Evolutionary conservation across 306 rosid species (phyloP).

Genomic region (Chamaecrista fasciculata): DNA sequence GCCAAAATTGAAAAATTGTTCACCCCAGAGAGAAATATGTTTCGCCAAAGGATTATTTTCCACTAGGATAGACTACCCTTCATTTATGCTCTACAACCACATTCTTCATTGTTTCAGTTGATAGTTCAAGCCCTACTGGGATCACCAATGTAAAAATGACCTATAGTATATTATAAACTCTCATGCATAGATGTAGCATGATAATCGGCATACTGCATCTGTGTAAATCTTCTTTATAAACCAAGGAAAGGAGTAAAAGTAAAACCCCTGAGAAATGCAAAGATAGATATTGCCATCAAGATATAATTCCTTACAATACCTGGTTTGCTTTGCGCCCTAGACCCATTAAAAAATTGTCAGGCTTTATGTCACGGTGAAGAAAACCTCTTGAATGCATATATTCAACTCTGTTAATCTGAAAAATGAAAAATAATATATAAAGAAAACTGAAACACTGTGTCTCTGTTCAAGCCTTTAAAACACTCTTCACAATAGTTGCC

Average conservation of each 20-base stretch:
- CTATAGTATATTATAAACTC: not conserved
- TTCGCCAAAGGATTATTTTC: not conserved
- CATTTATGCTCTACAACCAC: not conserved
- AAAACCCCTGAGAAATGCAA: not conserved
- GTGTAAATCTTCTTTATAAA: not conserved
- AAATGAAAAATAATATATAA: conserved; percentile 10
- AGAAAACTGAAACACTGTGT: not conserved
- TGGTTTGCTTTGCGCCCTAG: conserved; percentile 98
- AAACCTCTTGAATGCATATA: conserved; percentile 99
- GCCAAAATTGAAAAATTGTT: not conserved
- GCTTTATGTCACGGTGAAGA: conserved; percentile 98
- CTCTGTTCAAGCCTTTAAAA: conserved; percentile 25
- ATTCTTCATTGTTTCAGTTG: not conserved
- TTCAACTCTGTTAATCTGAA: conserved; percentile 97
- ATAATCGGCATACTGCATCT: not conserved
- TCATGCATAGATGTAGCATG: not conserved
- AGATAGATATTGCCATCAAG: not conserved
- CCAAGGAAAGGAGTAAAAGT: not conserved
- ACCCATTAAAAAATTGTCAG: conserved; percentile 99
- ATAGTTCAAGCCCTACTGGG: not conserved
- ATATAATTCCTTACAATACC: conserved; percentile 37
- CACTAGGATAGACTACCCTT: not conserved
- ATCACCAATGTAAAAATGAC: not conserved
- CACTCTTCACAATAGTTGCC: conserved; percentile 9
- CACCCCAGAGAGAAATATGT: not conserved